A percentile compares a stretch with the other conserved stretches of the same genome.
Conservation (phyloP, 306 rosid species). For the Morella rubra region DNA sequence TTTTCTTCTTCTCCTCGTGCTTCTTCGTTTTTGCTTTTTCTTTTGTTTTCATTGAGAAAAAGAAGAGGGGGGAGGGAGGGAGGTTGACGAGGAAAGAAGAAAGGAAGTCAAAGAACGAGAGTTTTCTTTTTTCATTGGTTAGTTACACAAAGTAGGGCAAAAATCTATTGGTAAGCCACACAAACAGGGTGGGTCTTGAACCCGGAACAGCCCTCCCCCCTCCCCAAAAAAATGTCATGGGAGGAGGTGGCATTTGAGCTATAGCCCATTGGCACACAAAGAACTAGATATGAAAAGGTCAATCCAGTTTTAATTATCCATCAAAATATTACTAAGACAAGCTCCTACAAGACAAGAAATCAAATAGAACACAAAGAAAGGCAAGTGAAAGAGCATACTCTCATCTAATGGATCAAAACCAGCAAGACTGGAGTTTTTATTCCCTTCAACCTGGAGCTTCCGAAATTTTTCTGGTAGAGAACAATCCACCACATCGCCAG, state of each 20-base stretch:
- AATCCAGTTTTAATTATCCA: background rate
- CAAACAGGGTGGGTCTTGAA: background rate
- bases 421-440: conserved; percentile 33
- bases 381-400: conserved; percentile 49
- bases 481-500: conserved; percentile 38
- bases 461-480: conserved; percentile 34
- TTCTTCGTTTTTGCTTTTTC: background rate
- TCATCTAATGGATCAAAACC: conserved; percentile 38
- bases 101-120: background rate
- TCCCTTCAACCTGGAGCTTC: conserved; percentile 31
- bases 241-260: background rate
- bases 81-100: too few relatives aligned
- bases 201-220: background rate
- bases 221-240: background rate
- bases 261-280: background rate
- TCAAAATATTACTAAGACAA: background rate
- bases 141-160: background rate
- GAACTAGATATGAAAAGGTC: background rate
- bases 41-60: too few relatives aligned
- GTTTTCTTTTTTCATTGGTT: background rate
- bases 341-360: background rate
- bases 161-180: background rate
- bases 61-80: too few relatives aligned
- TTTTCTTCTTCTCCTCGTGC: background rate
- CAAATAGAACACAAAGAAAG: conserved; percentile 16